phyloP scores from a whole-genome alignment of 108 stramenopile species.

The Seminavis robusta region DNA sequence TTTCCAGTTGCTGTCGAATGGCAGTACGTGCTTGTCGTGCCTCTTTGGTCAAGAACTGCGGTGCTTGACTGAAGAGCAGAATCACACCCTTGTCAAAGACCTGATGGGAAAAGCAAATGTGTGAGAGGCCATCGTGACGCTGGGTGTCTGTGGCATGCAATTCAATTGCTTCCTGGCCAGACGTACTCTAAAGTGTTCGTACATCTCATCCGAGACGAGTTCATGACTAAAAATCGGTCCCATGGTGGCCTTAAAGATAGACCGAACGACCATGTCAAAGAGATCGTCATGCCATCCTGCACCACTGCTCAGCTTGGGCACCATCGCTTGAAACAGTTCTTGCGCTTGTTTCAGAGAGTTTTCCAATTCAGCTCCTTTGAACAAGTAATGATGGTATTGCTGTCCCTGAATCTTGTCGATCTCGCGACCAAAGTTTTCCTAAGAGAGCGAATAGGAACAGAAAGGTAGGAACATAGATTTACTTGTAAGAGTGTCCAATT shows the following conservation, averaged over 20 bases:
- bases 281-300: too few relatives aligned
- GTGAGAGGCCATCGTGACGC: too few relatives aligned
- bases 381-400: slow-evolving; percentile 19
- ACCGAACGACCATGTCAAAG: neutral
- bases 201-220: slow-evolving; percentile 2
- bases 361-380: slow-evolving; percentile 4
- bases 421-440: too few relatives aligned
- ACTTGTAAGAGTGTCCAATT: too few relatives aligned
- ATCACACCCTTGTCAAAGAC: slow-evolving; percentile 13
- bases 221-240: slow-evolving; percentile 5
- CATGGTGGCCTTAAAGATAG: slow-evolving; percentile 17
- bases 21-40: slow-evolving; percentile 3
- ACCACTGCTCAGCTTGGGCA: neutral
- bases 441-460: too few relatives aligned
- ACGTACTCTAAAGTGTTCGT: too few relatives aligned
- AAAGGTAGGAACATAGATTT: too few relatives aligned
- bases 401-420: too few relatives aligned
- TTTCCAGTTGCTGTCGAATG: neutral
- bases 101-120: too few relatives aligned
- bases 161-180: too few relatives aligned
- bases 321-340: neutral
- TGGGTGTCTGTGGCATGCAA: too few relatives aligned
- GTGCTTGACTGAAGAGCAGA: slow-evolving; percentile 11
- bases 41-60: neutral
- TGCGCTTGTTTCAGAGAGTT: slow-evolving; percentile 5